Percentiles rank a stretch among this genome's conserved stretches.
Evolutionary conservation across 2,329 filamentous ascomycete species (phyloP).

Genomic region (Sporothrix pseudoabietina): DNA sequence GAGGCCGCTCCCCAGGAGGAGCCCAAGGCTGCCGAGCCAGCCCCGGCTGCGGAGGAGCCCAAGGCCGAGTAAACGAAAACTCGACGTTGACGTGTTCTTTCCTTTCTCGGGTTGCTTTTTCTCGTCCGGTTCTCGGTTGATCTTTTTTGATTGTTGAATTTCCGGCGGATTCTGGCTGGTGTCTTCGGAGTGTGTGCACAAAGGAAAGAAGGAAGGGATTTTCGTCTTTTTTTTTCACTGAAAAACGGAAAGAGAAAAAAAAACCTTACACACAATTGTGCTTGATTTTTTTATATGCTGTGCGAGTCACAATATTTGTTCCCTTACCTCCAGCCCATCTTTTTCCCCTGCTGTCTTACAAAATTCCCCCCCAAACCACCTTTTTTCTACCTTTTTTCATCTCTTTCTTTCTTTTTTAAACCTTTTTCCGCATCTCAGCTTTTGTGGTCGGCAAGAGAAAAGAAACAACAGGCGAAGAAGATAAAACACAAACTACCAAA

Average conservation of each 20-base stretch:
- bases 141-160: constrained; percentile 46
- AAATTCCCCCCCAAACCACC: constrained; percentile 28
- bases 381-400: constrained; percentile 16
- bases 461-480: constrained; percentile 14
- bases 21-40: constrained; percentile 27
- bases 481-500: constrained; percentile 3
- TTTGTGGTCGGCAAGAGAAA: not conserved
- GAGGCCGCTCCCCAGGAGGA: constrained; percentile 48
- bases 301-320: constrained; percentile 30
- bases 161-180: constrained; percentile 55
- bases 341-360: constrained; percentile 24
- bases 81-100: constrained; percentile 30
- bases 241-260: constrained; percentile 29
- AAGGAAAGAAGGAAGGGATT: constrained; percentile 50
- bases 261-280: constrained; percentile 22
- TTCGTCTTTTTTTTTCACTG: constrained; percentile 30
- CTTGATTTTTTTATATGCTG: constrained; percentile 27
- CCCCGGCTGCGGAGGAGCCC: constrained; percentile 55
- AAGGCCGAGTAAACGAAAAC: constrained; percentile 63
- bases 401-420: constrained; percentile 27
- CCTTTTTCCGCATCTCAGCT: constrained; percentile 1
- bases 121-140: constrained; percentile 48
- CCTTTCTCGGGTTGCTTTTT: constrained; percentile 40
- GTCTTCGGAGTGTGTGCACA: constrained; percentile 66
- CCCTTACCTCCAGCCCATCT: constrained; percentile 18